Base-by-base conservation (phyloP, 306 rosid species). In the Acacia melanoxylon region DNA sequence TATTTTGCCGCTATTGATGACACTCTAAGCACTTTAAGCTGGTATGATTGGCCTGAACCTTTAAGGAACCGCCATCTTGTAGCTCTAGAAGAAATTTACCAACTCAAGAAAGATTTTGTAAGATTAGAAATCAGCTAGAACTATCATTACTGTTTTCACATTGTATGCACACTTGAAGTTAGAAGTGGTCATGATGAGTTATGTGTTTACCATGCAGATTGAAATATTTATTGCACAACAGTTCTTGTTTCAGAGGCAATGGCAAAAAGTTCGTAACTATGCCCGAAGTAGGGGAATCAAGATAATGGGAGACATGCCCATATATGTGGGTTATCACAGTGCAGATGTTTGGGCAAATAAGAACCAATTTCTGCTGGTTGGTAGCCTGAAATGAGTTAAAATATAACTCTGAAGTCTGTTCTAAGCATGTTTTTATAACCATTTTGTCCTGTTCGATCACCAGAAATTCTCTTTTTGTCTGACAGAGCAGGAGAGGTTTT, bases 261-360 rank as follows among this genome's bases (percentile, higher is more conserved):
- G 99, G 99, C 94, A 87, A 88, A 89, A 84, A 87, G 92, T 95
- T 83, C 91, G 89, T 74, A 75, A 86, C 80, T 93, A 93, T 84
- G 97, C 98, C 31, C 85, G 81, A 69, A 85, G 75, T 79, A 91
- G 86, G 82, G 98, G 99, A 81, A 81, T 95, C 59, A 89, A 88
- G 65, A 93, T 95, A 75, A 91, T 95, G 97, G 99, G 99, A 74
- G 99, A 95, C 91, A 95, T 95, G 98, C 99, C 99, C 81, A 95
- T 95, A 66, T 95, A 95, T 86, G 99, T 95, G 61, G 98, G 98
- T 80, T 93, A 95, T 87, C 99, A 95, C 83, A 95, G 97, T 86
- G 99, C 99, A 81, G 99, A 95, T 89, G 99, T 93, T 81, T 95
- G 99, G 98, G 99, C 98, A 83, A 93, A 95, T 88, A 91, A 87